These are phyloP conservation scores for Alternaria metachromatica DNA, from an alignment of 2,329 filamentous ascomycete species.

Conservation along the genomic window DNA sequence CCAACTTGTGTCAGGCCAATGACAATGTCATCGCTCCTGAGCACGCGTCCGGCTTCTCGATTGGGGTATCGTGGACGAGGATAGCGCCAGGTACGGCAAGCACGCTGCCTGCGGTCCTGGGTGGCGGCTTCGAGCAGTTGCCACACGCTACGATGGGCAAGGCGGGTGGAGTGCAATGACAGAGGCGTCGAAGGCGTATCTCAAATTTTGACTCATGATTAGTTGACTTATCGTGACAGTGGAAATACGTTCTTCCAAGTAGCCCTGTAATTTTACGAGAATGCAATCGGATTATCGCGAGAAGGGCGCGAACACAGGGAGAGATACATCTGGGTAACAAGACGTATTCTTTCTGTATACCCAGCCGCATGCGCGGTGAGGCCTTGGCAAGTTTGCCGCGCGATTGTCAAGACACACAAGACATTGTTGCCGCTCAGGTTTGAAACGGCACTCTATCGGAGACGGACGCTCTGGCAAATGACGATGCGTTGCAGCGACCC, in stretches of 20 bases:
- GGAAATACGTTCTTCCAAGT: background rate
- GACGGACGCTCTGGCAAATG: background rate
- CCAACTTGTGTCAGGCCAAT: constrained; percentile 24
- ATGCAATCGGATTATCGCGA: background rate
- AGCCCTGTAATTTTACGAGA: background rate
- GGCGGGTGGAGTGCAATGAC: background rate
- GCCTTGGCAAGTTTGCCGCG: background rate
- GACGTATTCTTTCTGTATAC: background rate
- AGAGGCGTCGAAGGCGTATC: background rate
- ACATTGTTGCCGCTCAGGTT: background rate
- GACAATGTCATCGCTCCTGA: constrained; percentile 33
- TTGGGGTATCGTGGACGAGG: constrained; percentile 50
- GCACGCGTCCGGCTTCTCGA: constrained; percentile 46
- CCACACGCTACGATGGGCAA: background rate
- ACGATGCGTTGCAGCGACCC: constrained; percentile 7
- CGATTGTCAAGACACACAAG: background rate
- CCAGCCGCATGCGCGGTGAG: background rate
- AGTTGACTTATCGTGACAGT: background rate
- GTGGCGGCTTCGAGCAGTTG: constrained; percentile 10
- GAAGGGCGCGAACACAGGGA: background rate
- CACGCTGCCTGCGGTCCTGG: constrained; percentile 19
- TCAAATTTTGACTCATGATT: background rate
- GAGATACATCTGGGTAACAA: background rate
- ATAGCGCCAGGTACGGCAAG: constrained; percentile 44
- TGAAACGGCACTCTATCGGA: background rate